A percentile compares a stretch with the other conserved stretches of the same genome.
Evolutionary conservation across 1,284 basidiomycete genomes (phyloP).

Genomic region (Leccinum subrobustum): DNA sequence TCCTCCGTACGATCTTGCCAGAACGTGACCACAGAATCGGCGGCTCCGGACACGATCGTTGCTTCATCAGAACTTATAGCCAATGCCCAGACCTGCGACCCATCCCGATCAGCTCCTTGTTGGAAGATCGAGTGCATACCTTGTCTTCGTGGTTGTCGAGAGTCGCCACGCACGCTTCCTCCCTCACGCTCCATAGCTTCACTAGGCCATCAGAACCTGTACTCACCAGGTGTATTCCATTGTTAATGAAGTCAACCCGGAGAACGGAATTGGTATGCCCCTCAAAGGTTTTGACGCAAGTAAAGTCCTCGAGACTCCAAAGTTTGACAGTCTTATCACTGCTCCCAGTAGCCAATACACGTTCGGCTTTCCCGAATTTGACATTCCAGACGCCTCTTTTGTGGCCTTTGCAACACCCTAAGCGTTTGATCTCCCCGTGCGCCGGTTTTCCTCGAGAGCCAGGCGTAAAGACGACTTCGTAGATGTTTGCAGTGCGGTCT

Average conservation of each 20-base stretch:
- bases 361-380: conserved; percentile 81
- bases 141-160: conserved; percentile 97
- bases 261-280: conserved; percentile 98
- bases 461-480: conserved; percentile 64
- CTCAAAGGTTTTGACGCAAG: conserved; percentile 93
- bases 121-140: conserved; percentile 43
- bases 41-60: conserved; percentile 88
- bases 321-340: conserved; percentile 94
- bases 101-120: conserved; percentile 2
- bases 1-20: conserved; percentile 93
- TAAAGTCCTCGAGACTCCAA: conserved; percentile 91
- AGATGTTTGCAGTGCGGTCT: conserved; percentile 93
- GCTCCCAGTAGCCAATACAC: conserved; percentile 88
- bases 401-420: conserved; percentile 93
- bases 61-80: conserved; percentile 76
- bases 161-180: conserved; percentile 86
- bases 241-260: conserved; percentile 84
- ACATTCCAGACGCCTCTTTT: conserved; percentile 97
- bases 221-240: conserved; percentile 85
- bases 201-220: conserved; percentile 92
- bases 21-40: conserved; percentile 90
- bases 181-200: conserved; percentile 92
- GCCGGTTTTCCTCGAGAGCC: conserved; percentile 42
- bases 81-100: conserved; percentile 85
- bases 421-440: conserved; percentile 68